These are phyloP conservation scores for Kurtzmaniella quercitrusa DNA, from an alignment of 1,139 yeast genomes.

Conservation along the genomic window DNA sequence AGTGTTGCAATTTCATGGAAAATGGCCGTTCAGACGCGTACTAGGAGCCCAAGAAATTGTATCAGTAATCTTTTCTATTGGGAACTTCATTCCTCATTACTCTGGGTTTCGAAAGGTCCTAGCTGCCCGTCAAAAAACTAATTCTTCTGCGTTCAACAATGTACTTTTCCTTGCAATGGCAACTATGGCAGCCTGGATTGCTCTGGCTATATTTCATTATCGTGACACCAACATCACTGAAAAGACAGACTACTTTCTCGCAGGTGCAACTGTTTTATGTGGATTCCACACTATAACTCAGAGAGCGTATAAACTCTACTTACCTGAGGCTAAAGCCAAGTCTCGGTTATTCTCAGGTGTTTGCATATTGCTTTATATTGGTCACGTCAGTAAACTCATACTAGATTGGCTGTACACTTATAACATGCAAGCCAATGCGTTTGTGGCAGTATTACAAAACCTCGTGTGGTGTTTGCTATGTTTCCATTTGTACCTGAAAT, in stretches of 20 bases:
- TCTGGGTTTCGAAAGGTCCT: slow-evolving; percentile 46
- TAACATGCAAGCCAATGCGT: slow-evolving; percentile 87
- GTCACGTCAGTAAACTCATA: slow-evolving; percentile 65
- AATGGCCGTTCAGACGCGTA: slow-evolving; percentile 86
- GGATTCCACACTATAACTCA: slow-evolving; percentile 69
- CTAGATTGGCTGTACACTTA: slow-evolving; percentile 87
- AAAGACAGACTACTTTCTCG: slow-evolving; percentile 84
- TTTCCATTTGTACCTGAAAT: slow-evolving; percentile 29
- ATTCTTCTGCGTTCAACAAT: slow-evolving; percentile 26
- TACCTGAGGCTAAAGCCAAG: slow-evolving; percentile 19
- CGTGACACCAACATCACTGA: slow-evolving; percentile 80
- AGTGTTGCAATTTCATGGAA: slow-evolving; percentile 86
- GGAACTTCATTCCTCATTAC: slow-evolving; percentile 74
- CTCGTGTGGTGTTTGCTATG: slow-evolving; percentile 30
- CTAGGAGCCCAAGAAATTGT: slow-evolving; percentile 80
- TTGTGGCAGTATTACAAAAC: slow-evolving; percentile 74
- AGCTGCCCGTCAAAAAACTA: slow-evolving; percentile 11
- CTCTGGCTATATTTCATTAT: slow-evolving; percentile 82
- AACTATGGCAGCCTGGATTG: slow-evolving; percentile 86
- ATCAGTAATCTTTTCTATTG: slow-evolving; percentile 72
- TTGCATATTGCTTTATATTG: slow-evolving; percentile 48
- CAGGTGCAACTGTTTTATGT: slow-evolving; percentile 78
- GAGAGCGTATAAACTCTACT: slow-evolving; percentile 55
- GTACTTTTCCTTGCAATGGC: slow-evolving; percentile 46
- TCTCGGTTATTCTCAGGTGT: slow-evolving; percentile 31